Base-by-base conservation (phyloP, 805 yeast genomes). In the Yarrowia sp. region DNA sequence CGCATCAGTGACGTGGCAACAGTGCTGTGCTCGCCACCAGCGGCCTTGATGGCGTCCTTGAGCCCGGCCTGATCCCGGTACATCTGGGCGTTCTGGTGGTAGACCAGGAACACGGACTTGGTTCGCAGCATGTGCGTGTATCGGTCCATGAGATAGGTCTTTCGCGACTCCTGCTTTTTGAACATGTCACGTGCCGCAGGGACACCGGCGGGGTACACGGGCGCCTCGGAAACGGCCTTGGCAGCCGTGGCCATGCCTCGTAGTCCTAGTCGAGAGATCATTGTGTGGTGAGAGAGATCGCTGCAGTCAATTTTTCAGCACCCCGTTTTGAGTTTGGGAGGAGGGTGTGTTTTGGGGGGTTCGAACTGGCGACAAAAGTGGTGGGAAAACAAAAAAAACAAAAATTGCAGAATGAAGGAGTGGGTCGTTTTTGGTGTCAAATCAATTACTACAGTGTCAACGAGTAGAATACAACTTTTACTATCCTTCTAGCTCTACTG, bases 21-120 rank as follows among this genome's bases (percentile, higher is more conserved):
- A 67, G 90, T 85, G 52, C 88, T 86, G 71, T 92, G 80, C 69
- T 82, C 84, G 35, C 88, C 96, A 15, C 95, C 96, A n/a, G 84
- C 79, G 63, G 84, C 83, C 53, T 76, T 79, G 71, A 95, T 82
- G 72, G 87, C 89, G 16, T 82, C 76, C 75, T 97, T 85, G 72
- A 89, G 82, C 43, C 75, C 79, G 69, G 83, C 85, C 75, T 89
- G 87, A 72, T 95, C 98, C 14, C 79, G 74, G 72, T 91, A 88
- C 69, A 85, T 77, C 73, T 93, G 79, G 77, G 92, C 92, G 77
- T 92, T 91, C 80, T 91, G 94, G 80, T 95, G 99, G 7, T 88
- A 85, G 73, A 91, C 87, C 68, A 94, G 82, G 14, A 93, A 82
- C 55, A 93, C 87, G 46, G 91, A 87, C 77, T 87, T 86, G 38